Evolutionary conservation across 257 asterid genomes (phyloP).

Genomic region (Galeopsis tetrahit): DNA sequence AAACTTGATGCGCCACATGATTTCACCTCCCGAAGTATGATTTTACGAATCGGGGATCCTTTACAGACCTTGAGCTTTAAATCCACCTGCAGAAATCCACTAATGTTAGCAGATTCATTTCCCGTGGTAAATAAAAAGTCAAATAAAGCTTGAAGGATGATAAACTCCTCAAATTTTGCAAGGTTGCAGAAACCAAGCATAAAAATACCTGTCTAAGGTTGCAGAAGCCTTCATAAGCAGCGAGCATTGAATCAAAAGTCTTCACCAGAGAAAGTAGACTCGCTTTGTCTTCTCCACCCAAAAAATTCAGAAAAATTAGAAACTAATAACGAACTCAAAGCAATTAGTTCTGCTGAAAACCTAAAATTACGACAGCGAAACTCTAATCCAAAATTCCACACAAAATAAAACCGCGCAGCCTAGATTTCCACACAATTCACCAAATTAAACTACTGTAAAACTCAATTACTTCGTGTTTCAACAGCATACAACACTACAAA

Average conservation of each 20-base stretch:
- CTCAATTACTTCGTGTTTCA: background rate
- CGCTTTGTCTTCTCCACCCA: slow-evolving; percentile 51
- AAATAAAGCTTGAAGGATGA: slow-evolving; percentile 5
- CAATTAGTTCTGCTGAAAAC: background rate
- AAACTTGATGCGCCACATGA: slow-evolving; percentile 65
- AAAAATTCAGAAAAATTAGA: slow-evolving; percentile 13
- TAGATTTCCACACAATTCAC: slow-evolving; percentile 26
- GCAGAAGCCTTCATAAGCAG: slow-evolving; percentile 92
- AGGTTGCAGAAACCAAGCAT: slow-evolving; percentile 10
- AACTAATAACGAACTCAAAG: slow-evolving; percentile 16
- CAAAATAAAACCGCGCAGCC: background rate
- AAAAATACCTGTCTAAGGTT: slow-evolving; percentile 71
- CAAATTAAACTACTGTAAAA: slow-evolving; percentile 19
- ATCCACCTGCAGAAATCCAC: slow-evolving; percentile 61
- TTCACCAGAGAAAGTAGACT: slow-evolving; percentile 67
- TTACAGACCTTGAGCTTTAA: slow-evolving; percentile 86
- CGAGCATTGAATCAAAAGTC: slow-evolving; percentile 70
- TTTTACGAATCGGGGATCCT: slow-evolving; percentile 71
- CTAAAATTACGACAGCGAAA: slow-evolving; percentile 13
- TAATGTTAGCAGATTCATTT: slow-evolving; percentile 21
- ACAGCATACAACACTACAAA: slow-evolving; percentile 16
- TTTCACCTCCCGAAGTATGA: slow-evolving; percentile 65
- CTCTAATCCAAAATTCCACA: background rate
- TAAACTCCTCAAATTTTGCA: slow-evolving; percentile 11
- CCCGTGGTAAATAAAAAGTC: slow-evolving; percentile 12